Evolutionary conservation across 2,329 filamentous ascomycete genomes (phyloP).

Genomic region (Nigrospora oryzae): DNA sequence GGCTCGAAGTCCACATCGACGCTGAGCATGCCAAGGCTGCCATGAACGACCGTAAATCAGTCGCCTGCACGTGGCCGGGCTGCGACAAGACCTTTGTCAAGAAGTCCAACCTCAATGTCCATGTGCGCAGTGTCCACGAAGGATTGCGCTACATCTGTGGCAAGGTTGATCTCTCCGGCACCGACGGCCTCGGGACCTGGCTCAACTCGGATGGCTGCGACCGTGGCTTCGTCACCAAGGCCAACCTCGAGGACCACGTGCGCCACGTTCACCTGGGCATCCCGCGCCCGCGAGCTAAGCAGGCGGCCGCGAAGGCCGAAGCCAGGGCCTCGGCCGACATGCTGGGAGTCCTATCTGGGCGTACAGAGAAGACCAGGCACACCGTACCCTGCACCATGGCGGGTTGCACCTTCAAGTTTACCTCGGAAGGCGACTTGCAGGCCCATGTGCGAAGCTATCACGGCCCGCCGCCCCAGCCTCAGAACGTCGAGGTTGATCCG

Average conservation of each 20-base stretch:
- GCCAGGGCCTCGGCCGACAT: constrained; percentile 16
- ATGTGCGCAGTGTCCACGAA: constrained; percentile 70
- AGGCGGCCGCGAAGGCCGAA: constrained; percentile 12
- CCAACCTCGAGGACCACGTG: constrained; percentile 74
- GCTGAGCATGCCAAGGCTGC: constrained; percentile 59
- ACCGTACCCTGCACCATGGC: constrained; percentile 31
- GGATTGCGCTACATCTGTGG: constrained; percentile 76
- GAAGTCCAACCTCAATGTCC: constrained; percentile 72
- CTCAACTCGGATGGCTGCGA: constrained; percentile 62
- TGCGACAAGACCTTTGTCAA: constrained; percentile 76
- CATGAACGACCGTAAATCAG: constrained; percentile 55
- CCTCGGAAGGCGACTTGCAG: constrained; percentile 41
- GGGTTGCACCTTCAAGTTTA: constrained; percentile 37
- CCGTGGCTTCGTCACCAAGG: constrained; percentile 67
- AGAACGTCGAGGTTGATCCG: not conserved
- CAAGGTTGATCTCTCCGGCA: constrained; percentile 48
- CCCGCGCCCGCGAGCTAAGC: constrained; percentile 28
- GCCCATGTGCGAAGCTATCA: constrained; percentile 29
- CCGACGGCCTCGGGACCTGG: constrained; percentile 56
- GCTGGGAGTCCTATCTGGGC: constrained; percentile 34
- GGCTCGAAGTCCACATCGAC: constrained; percentile 71
- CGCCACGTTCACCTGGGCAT: constrained; percentile 70
- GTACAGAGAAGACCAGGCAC: constrained; percentile 28
- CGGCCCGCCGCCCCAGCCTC: constrained; percentile 2
- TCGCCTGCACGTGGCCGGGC: constrained; percentile 56